Percentiles rank a stretch among this genome's conserved stretches.
These are phyloP conservation scores for Pestalotiopsis sp. DNA, from an alignment of 2,329 filamentous ascomycete genomes.

Conservation along the genomic window DNA sequence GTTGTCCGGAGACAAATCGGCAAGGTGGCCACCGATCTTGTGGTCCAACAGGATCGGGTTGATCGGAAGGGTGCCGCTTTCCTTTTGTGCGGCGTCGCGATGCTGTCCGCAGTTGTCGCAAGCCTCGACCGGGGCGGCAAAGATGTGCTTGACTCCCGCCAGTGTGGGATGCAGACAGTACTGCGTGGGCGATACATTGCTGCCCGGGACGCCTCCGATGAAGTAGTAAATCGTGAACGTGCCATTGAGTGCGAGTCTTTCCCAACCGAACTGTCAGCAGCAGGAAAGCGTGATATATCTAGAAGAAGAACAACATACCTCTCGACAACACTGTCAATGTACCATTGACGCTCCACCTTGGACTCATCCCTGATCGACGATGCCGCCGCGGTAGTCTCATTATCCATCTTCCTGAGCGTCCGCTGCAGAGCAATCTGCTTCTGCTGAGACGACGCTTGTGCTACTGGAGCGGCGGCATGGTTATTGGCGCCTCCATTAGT, in stretches of 20 bases:
- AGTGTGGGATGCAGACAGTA: neutral
- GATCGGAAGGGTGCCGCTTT: neutral
- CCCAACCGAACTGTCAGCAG: neutral
- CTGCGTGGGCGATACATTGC: neutral
- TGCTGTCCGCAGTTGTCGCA: neutral
- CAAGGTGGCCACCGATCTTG: neutral
- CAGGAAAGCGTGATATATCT: neutral
- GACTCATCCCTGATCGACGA: neutral
- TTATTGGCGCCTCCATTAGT: too few relatives aligned
- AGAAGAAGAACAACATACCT: neutral
- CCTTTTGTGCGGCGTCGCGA: neutral
- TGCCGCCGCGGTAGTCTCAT: neutral
- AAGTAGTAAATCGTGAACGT: slow-evolving; percentile 11
- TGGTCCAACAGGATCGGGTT: neutral
- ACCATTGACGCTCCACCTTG: neutral
- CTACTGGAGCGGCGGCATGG: neutral
- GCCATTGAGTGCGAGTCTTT: slow-evolving; percentile 9
- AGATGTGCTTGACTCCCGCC: neutral
- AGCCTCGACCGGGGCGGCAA: neutral
- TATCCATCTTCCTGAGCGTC: neutral
- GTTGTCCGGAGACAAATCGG: neutral
- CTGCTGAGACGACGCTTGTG: neutral
- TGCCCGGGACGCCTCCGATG: slow-evolving; percentile 1
- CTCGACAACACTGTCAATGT: neutral
- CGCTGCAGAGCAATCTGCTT: slow-evolving; percentile 7